Base-by-base conservation (phyloP, 768 basidiomycete genomes). In the Tricholomella constricta region DNA sequence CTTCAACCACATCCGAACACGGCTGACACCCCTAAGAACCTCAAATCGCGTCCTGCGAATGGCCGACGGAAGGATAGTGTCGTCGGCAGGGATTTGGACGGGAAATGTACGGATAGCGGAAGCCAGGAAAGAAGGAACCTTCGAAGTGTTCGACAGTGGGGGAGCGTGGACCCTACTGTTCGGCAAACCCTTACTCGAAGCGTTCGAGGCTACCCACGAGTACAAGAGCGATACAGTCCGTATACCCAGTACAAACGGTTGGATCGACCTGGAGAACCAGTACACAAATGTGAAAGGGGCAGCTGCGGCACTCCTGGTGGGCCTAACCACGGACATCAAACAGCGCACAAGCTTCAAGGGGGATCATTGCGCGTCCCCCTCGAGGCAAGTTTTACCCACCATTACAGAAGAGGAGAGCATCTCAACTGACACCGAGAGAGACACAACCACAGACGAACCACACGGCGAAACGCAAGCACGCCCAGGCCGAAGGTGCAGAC, bases 111-210 rank as follows among this genome's bases (percentile, higher is more conserved):
- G n/a, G 2, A 8, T 56, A 3, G 19, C 20, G 14, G 22, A 19
- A 8, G 4, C 19, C 17, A 27, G 29, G 9, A 6, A 36, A 12
- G 42, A 32, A 6, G 65, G 57, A 2, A n/a, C 32, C 15, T 62
- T 64, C 36, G 59, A 64, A 15, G 48, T 49, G 4, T 49, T 49
- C 45, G 32, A 63, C 32, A 67, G 69, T 17, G 48, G 62, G 0
- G 63, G 62, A 0, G 60, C 59, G 19, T 69, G 65, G 66, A 40
- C 43, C 9, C 37, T 69, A 17, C 45, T 70, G 0, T 58, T 72
- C 15, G 64, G 70, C 17, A 72, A 72, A 52, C 69, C 65, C 2
- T 43, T 64, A 4, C 56, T 70, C 1, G 43, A 57, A 31, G 31
- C 23, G 15, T 65, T 70, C 41, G 8, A 51, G 6, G 64, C 61